A percentile compares a stretch with the other conserved stretches of the same genome.
Conservation (phyloP, 352 stramenopile genomes). For the Globisporangium irregulare region DNA sequence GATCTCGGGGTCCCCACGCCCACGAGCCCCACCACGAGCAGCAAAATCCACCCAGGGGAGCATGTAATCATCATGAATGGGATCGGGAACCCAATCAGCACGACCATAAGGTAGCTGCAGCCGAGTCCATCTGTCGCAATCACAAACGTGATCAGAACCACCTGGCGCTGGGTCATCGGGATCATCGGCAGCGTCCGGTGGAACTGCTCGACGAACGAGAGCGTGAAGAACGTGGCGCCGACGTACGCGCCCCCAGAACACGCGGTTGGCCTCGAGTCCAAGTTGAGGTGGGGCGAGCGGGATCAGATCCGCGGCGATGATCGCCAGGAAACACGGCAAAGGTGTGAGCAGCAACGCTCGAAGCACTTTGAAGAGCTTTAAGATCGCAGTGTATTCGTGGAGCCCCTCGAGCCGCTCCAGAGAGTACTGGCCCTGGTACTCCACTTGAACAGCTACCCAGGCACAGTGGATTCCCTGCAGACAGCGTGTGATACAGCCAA, state of each 20-base stretch:
- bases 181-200: background rate
- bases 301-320: background rate
- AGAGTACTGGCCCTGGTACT: slow-evolving; percentile 1
- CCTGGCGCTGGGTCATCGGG: background rate
- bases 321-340: background rate
- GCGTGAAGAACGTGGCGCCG: background rate
- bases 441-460: background rate
- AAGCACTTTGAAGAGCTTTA: background rate
- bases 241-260: background rate
- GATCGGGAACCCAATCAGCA: background rate
- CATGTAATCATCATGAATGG: background rate
- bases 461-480: background rate
- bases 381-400: background rate
- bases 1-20: background rate
- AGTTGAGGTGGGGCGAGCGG: background rate
- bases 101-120: background rate
- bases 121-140: background rate
- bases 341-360: background rate
- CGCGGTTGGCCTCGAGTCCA: background rate
- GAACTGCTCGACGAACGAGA: background rate
- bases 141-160: background rate
- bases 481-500: background rate
- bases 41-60: background rate
- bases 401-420: background rate
- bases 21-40: background rate